A percentile compares a stretch with the other conserved stretches of the same genome.
phyloP scores from a whole-genome alignment of 495 filamentous ascomycete genomes.

The Elasticomyces elasticus region DNA sequence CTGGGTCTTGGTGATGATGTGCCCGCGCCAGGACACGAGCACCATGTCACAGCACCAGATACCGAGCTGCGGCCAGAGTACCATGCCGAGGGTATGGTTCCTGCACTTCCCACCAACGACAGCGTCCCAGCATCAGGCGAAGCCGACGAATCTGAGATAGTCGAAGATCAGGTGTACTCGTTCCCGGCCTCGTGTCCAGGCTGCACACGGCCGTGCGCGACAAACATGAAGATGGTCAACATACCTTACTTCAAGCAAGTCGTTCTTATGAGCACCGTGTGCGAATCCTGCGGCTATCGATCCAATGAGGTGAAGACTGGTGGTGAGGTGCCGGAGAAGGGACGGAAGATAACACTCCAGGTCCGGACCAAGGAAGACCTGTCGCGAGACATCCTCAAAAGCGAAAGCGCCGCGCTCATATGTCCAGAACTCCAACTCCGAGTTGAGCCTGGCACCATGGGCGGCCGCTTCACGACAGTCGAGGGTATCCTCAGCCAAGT shows the following conservation, averaged over 20 bases:
- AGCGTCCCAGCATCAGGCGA: slow-evolving; percentile 28
- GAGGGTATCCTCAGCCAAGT: slow-evolving; percentile 93
- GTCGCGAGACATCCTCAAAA: slow-evolving; percentile 87
- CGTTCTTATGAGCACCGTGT: slow-evolving; percentile 78
- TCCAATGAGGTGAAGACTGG: slow-evolving; percentile 95
- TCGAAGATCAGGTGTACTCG: slow-evolving; percentile 79
- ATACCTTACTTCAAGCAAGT: slow-evolving; percentile 97
- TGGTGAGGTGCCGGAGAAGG: slow-evolving; percentile 79
- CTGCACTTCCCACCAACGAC: slow-evolving; percentile 27
- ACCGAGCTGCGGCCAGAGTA: slow-evolving; percentile 32
- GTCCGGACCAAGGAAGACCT: slow-evolving; percentile 71
- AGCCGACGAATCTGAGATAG: slow-evolving; percentile 58
- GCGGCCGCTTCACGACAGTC: slow-evolving; percentile 93
- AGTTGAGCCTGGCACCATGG: slow-evolving; percentile 83
- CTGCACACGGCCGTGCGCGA: slow-evolving; percentile 68
- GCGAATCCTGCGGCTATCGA: slow-evolving; percentile 84
- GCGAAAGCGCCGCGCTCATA: slow-evolving; percentile 74
- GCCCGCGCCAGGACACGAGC: slow-evolving; percentile 13
- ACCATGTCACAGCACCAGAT: slow-evolving; percentile 6
- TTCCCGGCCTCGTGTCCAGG: slow-evolving; percentile 87
- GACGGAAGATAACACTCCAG: slow-evolving; percentile 67
- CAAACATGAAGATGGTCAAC: slow-evolving; percentile 91
- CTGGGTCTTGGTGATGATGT: slow-evolving; percentile 54
- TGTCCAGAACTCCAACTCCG: slow-evolving; percentile 76
- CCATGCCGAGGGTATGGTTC: slow-evolving; percentile 28